Evolutionary conservation across 2,329 filamentous ascomycete genomes (phyloP).

Genomic region (Fusarium pilosicola): DNA sequence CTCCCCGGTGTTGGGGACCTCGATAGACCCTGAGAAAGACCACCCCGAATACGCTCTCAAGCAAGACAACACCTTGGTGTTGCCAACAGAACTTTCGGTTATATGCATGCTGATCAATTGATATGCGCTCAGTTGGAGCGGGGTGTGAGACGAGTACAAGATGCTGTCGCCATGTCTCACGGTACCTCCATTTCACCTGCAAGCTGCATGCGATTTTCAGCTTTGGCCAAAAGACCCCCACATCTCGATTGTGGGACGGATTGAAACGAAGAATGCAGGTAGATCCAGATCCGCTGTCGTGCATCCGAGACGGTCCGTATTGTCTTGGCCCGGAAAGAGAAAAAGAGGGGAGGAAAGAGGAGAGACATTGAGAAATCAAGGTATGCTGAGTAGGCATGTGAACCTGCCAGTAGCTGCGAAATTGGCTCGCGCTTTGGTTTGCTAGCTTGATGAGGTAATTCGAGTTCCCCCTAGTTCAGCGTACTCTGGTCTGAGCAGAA

Average conservation of each 20-base stretch:
- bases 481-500: no score
- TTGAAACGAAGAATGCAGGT: not conserved
- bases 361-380: not conserved
- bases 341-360: not conserved
- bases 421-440: accelerated
- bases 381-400: not conserved
- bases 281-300: not conserved
- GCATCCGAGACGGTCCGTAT: not conserved
- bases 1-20: not conserved
- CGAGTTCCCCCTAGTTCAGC: no score
- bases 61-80: accelerated
- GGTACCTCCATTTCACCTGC: not conserved
- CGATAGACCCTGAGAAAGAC: not conserved
- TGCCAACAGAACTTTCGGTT: not conserved
- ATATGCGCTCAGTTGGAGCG: accelerated
- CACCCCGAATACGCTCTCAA: accelerated
- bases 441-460: no score
- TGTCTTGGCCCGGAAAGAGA: not conserved
- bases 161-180: not conserved
- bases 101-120: not conserved
- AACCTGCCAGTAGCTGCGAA: accelerated
- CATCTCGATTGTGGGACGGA: not conserved
- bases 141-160: not conserved
- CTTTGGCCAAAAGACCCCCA: not conserved
- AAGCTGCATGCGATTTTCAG: not conserved